Percentiles rank a stretch among this genome's conserved stretches.
These are phyloP conservation scores for Apiospora koreana DNA, from an alignment of 2,329 filamentous ascomycete genomes.

Conservation along the genomic window DNA sequence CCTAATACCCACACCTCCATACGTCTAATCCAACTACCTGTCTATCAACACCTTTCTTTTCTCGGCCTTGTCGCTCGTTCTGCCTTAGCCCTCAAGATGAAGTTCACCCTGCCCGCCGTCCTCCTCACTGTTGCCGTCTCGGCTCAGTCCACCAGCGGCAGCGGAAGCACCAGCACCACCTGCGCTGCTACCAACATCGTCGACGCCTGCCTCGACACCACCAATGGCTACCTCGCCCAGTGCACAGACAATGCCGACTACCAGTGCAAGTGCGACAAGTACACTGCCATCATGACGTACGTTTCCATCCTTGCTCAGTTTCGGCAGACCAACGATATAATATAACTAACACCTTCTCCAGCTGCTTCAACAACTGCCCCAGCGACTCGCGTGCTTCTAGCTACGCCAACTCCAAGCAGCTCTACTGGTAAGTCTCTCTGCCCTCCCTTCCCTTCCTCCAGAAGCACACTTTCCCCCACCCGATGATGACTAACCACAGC, in stretches of 20 bases:
- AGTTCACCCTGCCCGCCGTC: conserved; percentile 24
- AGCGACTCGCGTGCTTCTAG: conserved; percentile 35
- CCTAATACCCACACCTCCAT: background rate
- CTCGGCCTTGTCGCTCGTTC: background rate
- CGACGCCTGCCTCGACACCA: conserved; percentile 37
- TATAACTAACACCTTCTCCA: conserved; percentile 21
- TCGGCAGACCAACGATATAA: too few relatives aligned
- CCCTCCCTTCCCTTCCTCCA: background rate
- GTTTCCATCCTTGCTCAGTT: conserved; percentile 17
- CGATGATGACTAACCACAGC: background rate
- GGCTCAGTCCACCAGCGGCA: conserved; percentile 17
- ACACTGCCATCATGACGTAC: conserved; percentile 52
- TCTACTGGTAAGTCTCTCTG: conserved; percentile 28
- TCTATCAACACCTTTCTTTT: background rate
- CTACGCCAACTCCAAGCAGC: conserved; percentile 25
- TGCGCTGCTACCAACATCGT: conserved; percentile 39
- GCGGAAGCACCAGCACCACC: conserved; percentile 8
- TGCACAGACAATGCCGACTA: conserved; percentile 37
- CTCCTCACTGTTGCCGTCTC: conserved; percentile 28
- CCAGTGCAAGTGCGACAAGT: conserved; percentile 57
- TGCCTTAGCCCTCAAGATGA: conserved; percentile 9
- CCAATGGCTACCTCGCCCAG: conserved; percentile 33
- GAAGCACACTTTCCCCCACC: background rate
- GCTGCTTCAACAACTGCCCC: conserved; percentile 67
- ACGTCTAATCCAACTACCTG: background rate